phyloP scores from a whole-genome alignment of 2,329 filamentous ascomycete genomes.

The Biscogniauxia mediterranea region DNA sequence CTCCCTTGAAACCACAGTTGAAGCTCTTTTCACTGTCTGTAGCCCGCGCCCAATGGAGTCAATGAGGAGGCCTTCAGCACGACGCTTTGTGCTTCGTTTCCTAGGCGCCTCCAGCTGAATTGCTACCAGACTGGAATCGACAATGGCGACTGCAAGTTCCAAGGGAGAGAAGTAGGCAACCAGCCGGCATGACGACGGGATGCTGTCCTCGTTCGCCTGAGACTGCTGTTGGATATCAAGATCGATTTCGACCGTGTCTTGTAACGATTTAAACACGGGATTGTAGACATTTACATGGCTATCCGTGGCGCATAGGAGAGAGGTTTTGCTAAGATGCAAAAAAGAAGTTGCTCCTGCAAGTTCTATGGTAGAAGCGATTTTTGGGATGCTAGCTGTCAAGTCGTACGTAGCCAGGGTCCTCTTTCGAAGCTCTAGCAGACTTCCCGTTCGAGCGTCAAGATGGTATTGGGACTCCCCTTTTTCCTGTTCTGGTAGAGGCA shows the following conservation, averaged over 20 bases:
- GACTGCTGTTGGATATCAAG: constrained; percentile 37
- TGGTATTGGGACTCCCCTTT: constrained; percentile 40
- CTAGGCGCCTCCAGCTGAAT: constrained; percentile 66
- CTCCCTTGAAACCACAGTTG: constrained; percentile 29
- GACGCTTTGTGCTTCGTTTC: constrained; percentile 53
- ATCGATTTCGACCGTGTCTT: constrained; percentile 47
- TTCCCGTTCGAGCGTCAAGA: constrained; percentile 62
- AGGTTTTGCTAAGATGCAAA: constrained; percentile 63
- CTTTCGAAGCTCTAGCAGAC: constrained; percentile 57
- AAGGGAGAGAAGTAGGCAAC: constrained; percentile 63
- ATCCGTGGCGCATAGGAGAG: constrained; percentile 60
- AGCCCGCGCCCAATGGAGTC: constrained; percentile 71
- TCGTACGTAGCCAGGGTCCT: constrained; percentile 61
- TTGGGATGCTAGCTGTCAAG: constrained; percentile 60
- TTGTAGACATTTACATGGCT: constrained; percentile 63
- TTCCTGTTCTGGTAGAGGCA: constrained; percentile 4
- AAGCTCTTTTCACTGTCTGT: constrained; percentile 37
- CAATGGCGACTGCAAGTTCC: constrained; percentile 63
- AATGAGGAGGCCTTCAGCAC: constrained; percentile 62
- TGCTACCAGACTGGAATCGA: constrained; percentile 63
- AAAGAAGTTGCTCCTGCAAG: constrained; percentile 59
- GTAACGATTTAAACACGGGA: constrained; percentile 63
- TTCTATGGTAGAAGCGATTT: constrained; percentile 53
- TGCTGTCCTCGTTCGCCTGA: constrained; percentile 33
- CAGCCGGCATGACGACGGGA: constrained; percentile 40